Evolutionary conservation across 345 rosid genomes (phyloP).

Genomic region (Xanthoceras sorbifolium): DNA sequence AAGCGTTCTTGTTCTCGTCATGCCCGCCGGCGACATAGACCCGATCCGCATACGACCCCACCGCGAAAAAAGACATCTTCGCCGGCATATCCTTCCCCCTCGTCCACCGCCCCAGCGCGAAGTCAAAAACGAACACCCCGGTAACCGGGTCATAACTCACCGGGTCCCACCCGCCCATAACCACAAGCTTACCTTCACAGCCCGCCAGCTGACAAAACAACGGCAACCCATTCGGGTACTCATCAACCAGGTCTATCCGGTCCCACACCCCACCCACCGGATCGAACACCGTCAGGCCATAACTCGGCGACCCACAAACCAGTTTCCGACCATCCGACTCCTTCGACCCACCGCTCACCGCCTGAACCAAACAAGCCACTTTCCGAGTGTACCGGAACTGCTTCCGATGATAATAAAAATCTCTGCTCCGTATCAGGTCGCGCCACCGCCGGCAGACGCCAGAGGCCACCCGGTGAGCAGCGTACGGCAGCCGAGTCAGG

Average conservation of each 20-base stretch:
- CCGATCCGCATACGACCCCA: constrained; percentile 38
- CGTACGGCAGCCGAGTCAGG: constrained; percentile 48
- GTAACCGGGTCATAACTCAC: constrained; percentile 50
- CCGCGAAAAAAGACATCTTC: constrained; percentile 59
- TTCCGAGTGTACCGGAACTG: constrained; percentile 38
- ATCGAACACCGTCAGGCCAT: constrained; percentile 46
- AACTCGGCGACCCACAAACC: constrained; percentile 31
- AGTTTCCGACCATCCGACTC: constrained; percentile 25
- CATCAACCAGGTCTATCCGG: constrained; percentile 41
- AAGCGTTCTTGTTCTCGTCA: constrained; percentile 70
- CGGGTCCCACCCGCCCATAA: constrained; percentile 81
- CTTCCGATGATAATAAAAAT: constrained; percentile 50
- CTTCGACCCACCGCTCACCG: constrained; percentile 11
- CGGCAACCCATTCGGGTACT: constrained; percentile 56
- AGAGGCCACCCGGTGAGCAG: constrained; percentile 46
- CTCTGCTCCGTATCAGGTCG: constrained; percentile 40
- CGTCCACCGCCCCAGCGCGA: constrained; percentile 48
- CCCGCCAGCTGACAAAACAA: constrained; percentile 60
- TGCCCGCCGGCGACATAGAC: constrained; percentile 65
- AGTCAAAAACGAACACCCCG: constrained; percentile 57
- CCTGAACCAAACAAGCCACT: constrained; percentile 61
- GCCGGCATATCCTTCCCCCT: constrained; percentile 57
- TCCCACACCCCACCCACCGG: constrained; percentile 45
- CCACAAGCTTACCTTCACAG: constrained; percentile 55
- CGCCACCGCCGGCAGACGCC: constrained; percentile 60